These are phyloP conservation scores for Quercus parvula DNA, from an alignment of 306 rosid species.

Conservation along the genomic window DNA sequence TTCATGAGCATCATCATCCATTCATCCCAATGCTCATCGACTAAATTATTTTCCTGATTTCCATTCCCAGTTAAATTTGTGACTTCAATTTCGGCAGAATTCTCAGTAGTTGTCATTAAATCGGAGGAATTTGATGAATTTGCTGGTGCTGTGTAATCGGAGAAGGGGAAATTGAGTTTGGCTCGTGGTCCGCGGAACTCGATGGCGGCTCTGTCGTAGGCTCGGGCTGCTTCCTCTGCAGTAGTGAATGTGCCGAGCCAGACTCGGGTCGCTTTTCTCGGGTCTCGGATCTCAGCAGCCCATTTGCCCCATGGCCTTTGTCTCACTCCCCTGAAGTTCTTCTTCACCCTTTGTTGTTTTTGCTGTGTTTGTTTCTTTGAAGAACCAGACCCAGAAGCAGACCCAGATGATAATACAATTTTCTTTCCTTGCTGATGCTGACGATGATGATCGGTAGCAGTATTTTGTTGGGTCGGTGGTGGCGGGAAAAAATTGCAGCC, in stretches of 20 bases:
- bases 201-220: slow-evolving; percentile 77
- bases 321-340: slow-evolving; percentile 84
- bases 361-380: slow-evolving; percentile 18
- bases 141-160: slow-evolving; percentile 33
- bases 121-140: neutral
- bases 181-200: slow-evolving; percentile 93
- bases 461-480: neutral
- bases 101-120: neutral
- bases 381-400: neutral
- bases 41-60: slow-evolving; percentile 32
- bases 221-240: slow-evolving; percentile 81
- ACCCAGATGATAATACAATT: slow-evolving; percentile 11
- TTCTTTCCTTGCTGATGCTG: neutral
- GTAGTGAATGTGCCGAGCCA: slow-evolving; percentile 88
- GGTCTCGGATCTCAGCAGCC: slow-evolving; percentile 95
- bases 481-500: slow-evolving; percentile 64
- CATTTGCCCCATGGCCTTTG: slow-evolving; percentile 98
- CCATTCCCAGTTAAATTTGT: neutral
- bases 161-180: slow-evolving; percentile 75
- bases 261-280: slow-evolving; percentile 58
- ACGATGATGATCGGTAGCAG: too few relatives aligned
- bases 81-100: slow-evolving; percentile 1
- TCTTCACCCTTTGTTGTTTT: slow-evolving; percentile 31
- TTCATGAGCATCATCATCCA: slow-evolving; percentile 41
- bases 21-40: too few relatives aligned